Base-by-base conservation (phyloP, 805 yeast genomes). In the Brettanomyces custersianus region DNA sequence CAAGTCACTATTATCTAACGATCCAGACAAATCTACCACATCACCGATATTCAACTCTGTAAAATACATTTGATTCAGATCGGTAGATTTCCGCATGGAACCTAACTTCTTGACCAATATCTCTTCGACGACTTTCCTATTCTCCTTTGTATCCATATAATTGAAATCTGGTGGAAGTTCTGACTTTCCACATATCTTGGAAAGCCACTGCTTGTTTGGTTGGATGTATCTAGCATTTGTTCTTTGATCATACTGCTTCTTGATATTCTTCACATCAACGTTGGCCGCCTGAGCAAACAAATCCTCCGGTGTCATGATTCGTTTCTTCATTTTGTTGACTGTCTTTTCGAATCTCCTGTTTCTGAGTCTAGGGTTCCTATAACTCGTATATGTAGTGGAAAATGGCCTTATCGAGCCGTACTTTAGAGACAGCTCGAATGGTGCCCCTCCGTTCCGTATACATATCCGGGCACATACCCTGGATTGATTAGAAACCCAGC, bases 41-140 rank as follows among this genome's bases (percentile, higher is more conserved):
- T 81, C 88, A 31, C 90, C 88, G 3, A 75, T 59, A 6, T 60
- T 43, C 12, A 75, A 32, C 31, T 54, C 59, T 2, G 32, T 36
- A 23, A 43, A 48, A 27, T 54, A 51, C 5, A 57, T 36, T 23
- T 51, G 52, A 15, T 39, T 19, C 29, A 54, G 45, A 2, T 28
- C 23, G 5, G 50, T 36, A 9, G 11, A 17, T 5, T 16, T 12
- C 4, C 32, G 38, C 4, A 43, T 32, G 7, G 32, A 24, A 5
- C 58, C 59, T 33, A 31, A 49, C 11, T 38, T 34, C 15, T 38
- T 32, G 7, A 29, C 33, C 18, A 54, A 34, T 21, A 43, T 42
- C 13, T 35, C 30, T 22, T 36, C 33, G 1, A 46, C 21, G 5
- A 34, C 32, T 13, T 35, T 19, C 29, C 48, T 40, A 23, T 44